Conservation (phyloP, 2,329 filamentous ascomycete species). For the Leptosphaerulina australis region DNA sequence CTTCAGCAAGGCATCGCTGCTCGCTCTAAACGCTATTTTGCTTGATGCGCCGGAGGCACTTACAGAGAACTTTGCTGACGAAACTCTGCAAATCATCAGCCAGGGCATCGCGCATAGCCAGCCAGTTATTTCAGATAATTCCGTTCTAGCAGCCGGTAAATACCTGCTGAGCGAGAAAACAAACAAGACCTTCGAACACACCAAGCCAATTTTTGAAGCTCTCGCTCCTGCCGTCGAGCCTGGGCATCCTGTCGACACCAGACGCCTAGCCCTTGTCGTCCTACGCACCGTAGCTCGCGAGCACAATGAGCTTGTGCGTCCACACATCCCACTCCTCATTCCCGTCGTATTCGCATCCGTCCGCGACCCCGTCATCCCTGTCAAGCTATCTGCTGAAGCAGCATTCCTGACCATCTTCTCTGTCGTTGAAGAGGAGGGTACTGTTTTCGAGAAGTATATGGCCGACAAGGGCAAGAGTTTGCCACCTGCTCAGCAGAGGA, state of each 20-base stretch:
- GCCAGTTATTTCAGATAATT: constrained; percentile 84
- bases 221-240: constrained; percentile 77
- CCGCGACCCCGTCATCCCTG: constrained; percentile 87
- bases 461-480: constrained; percentile 68
- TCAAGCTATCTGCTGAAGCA: constrained; percentile 93
- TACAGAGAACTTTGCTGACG: constrained; percentile 70
- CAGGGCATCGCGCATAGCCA: constrained; percentile 77
- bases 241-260: constrained; percentile 78
- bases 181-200: constrained; percentile 73
- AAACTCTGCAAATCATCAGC: constrained; percentile 76
- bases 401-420: constrained; percentile 90
- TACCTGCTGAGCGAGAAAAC: constrained; percentile 74
- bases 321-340: constrained; percentile 80
- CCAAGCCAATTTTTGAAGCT: constrained; percentile 79
- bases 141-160: constrained; percentile 87
- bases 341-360: constrained; percentile 87
- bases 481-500: constrained; percentile 75
- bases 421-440: constrained; percentile 83
- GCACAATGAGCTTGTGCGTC: constrained; percentile 78
- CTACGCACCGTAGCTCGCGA: constrained; percentile 82
- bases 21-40: constrained; percentile 87
- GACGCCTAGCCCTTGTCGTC: constrained; percentile 84
- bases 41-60: constrained; percentile 77
- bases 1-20: constrained; percentile 76
- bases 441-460: constrained; percentile 91